These are phyloP conservation scores for Trichoderma asperellum DNA, from an alignment of 2,329 filamentous ascomycete genomes.

Conservation along the genomic window DNA sequence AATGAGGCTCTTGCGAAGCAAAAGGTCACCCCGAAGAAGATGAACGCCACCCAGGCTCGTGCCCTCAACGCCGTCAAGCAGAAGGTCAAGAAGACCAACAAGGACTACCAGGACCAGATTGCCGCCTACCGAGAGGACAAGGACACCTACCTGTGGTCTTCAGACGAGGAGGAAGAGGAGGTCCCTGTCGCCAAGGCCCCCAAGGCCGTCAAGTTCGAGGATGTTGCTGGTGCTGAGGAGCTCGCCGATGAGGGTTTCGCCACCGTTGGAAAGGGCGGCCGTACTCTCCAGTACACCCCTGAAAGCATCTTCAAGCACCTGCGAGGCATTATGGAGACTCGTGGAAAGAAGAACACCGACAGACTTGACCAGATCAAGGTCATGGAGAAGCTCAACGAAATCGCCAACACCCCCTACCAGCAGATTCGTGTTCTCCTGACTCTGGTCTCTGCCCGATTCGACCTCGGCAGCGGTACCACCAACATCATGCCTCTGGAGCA, in stretches of 20 bases:
- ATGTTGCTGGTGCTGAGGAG: constrained; percentile 52
- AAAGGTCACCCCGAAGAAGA: constrained; percentile 96
- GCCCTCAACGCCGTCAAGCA: constrained; percentile 97
- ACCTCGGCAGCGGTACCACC: constrained; percentile 77
- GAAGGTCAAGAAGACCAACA: constrained; percentile 98
- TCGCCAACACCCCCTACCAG: constrained; percentile 90
- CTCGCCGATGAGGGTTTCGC: constrained; percentile 79
- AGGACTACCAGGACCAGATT: constrained; percentile 86
- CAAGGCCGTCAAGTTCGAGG: constrained; percentile 45
- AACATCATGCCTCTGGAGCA: constrained; percentile 91
- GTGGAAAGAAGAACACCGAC: constrained; percentile 99
- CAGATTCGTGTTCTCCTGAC: constrained; percentile 89
- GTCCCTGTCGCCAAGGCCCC: constrained; percentile 54
- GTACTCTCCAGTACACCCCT: constrained; percentile 87
- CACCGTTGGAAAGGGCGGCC: constrained; percentile 85
- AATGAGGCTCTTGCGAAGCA: constrained; percentile 94
- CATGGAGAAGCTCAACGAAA: constrained; percentile 94
- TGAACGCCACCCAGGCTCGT: constrained; percentile 94
- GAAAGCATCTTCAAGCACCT: constrained; percentile 99
- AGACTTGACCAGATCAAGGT: constrained; percentile 91
- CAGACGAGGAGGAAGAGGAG: constrained; percentile 71
- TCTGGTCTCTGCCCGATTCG: constrained; percentile 91
- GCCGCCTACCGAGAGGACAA: constrained; percentile 85
- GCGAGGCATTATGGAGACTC: constrained; percentile 87
- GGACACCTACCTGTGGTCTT: constrained; percentile 84